Percentiles rank a stretch among this genome's conserved stretches.
Conservation (phyloP, 225 moss, liverwort and hornwort genomes). For the Ulota crispa region DNA sequence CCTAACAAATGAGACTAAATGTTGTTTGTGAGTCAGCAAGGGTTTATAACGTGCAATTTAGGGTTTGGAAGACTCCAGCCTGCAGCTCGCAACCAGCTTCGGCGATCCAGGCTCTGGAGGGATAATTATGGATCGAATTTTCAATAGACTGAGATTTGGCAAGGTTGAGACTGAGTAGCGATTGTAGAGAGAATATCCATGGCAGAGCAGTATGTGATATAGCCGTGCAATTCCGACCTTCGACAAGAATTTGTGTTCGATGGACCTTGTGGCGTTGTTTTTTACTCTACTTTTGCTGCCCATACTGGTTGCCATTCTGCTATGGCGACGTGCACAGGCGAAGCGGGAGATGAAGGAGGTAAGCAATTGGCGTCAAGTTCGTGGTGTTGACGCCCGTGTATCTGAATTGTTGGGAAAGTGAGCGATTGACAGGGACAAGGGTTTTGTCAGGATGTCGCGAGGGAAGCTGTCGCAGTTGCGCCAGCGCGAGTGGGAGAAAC, state of each 20-base stretch:
- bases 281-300: slow-evolving; percentile 40
- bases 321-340: slow-evolving; percentile 46
- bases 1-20: too few species aligned
- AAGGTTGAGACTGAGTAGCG: background rate
- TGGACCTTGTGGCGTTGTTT: slow-evolving; percentile 46
- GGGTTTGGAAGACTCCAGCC: background rate
- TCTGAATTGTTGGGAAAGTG: background rate
- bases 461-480: slow-evolving; percentile 5
- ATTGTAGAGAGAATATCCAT: background rate
- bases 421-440: background rate
- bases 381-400: background rate
- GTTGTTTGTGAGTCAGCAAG: too few species aligned
- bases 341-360: slow-evolving; percentile 20
- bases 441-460: slow-evolving; percentile 27
- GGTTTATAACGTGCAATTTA: background rate
- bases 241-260: background rate
- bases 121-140: background rate
- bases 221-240: background rate
- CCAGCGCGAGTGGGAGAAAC: slow-evolving; percentile 22
- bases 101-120: background rate
- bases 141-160: background rate
- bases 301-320: slow-evolving; percentile 28
- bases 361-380: background rate
- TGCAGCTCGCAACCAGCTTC: background rate
- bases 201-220: background rate